Percentiles rank a stretch among this genome's conserved stretches.
These are phyloP conservation scores for Aspergillus mulundensis DNA, from an alignment of 495 filamentous ascomycete species.

Conservation along the genomic window DNA sequence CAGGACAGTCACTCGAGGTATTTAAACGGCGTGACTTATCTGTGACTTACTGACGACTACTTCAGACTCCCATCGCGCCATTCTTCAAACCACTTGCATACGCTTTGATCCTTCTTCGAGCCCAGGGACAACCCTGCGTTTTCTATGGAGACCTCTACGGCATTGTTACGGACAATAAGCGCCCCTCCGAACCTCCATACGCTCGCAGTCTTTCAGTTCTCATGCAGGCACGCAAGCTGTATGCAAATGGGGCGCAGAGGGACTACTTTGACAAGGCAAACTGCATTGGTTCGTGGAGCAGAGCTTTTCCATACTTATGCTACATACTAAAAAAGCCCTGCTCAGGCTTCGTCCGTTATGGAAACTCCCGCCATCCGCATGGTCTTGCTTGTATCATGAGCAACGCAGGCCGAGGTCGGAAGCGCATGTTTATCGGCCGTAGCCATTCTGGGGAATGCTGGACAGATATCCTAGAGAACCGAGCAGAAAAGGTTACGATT, in stretches of 20 bases:
- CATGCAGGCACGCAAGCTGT: conserved; percentile 60
- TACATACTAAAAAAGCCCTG: neutral
- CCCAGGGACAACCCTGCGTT: too few species aligned
- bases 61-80: too few species aligned
- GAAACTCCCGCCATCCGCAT: conserved; percentile 45
- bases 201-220: conserved; percentile 57
- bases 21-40: too few species aligned
- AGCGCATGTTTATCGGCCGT: conserved; percentile 60
- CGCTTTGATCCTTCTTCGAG: too few species aligned
- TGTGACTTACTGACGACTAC: too few species aligned
- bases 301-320: neutral
- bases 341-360: conserved; percentile 58
- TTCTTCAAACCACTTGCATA: too few species aligned
- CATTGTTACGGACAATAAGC: conserved; percentile 44
- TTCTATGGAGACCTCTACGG: conserved; percentile 77
- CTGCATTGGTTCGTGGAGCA: conserved; percentile 52
- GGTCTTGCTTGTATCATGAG: conserved; percentile 60
- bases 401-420: conserved; percentile 43
- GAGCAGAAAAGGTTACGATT: conserved; percentile 43
- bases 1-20: too few species aligned
- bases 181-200: conserved; percentile 55
- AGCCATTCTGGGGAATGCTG: conserved; percentile 54
- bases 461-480: conserved; percentile 58
- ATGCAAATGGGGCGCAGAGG: conserved; percentile 62
- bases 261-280: conserved; percentile 65